Evolutionary conservation across 345 rosid genomes (phyloP), one percentile per base, ranked within the genome.

Genomic region (Passiflora organensis): DNA sequence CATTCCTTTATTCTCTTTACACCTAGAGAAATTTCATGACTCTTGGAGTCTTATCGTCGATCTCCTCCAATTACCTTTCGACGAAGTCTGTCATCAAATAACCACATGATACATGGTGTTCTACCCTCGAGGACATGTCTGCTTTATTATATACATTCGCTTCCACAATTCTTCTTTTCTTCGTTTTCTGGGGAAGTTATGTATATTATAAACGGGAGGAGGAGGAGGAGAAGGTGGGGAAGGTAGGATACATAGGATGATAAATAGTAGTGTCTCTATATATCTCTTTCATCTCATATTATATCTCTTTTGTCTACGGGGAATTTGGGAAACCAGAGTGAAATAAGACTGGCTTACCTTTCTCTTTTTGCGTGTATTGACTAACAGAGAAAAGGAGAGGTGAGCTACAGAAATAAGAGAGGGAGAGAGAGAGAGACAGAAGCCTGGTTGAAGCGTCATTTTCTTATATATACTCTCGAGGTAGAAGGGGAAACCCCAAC

Each of bases 391-490:
- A 55, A 55, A 55, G 13, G 48, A 55, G 43, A 23, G 47, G 28
- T 47, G 25, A 47, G 21, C 25, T 6, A 47, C 2, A 45, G 49
- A 46, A 24, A 15, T 14, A 15, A n/a, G 0, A 51, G 42, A 9
- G 52, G 15, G 53, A 48, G 53, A 50, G 53, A 28, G 22, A 38
- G 37, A 19, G 28, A 52, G 32, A 16, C 10, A 51, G 10, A 32
- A 24, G 53, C 58, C 67, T 51, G 65, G 55, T 28, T 73, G 78
- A 69, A 86, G 80, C 82, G 94, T 86, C 94, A 79, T 77, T 86
- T 80, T 86, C 94, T 82, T 82, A 64, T 81, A 74, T 78, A 85
- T 76, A 82, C 84, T 84, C 78, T 79, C 83, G 81, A 82, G 82
- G 76, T 71, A 69, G 58, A 56, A 69, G 60, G 53, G 42, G 38